Base-by-base conservation (phyloP, 805 yeast genomes). In the Metschnikowia matae region DNA sequence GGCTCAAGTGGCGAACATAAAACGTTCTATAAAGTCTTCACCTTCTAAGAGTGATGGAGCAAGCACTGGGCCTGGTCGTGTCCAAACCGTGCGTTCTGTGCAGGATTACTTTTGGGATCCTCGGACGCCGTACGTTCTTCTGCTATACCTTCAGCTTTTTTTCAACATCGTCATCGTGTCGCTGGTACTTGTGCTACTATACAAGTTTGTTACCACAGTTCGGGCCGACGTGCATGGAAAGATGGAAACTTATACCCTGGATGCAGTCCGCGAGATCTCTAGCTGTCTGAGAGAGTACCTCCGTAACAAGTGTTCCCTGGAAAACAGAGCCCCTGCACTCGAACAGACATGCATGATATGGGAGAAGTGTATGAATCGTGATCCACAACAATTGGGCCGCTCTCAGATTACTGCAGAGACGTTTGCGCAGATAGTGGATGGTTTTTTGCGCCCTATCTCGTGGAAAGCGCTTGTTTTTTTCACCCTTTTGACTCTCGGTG, bases 361-460 rank as follows among this genome's bases (percentile, higher is more conserved):
- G 94, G 85, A 81, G 53, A 78, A 77, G 50, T 94, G 99, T 65
- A 88, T 89, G 90, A 81, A 83, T 58, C 70, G 83, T 44, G 92
- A 89, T 54, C 91, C 96, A 8, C 77, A 79, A 58, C 69, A 48
- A 64, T 76, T 84, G 11, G 91, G 88, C 3, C 77, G 82, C 44
- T 87, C 92, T 1, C 77, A 76, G 53, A 77, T 89, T 49, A 83
- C 90, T 43, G 95, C 95, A 0, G 90, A 85, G 62, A 84, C 92
- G 0, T 76, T 89, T 58, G 96, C 95, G 1, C 92, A 86, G 54
- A 86, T 88, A 6, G 71, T 89, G 41, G 87, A 89, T 66, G 82
- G 90, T 1, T 89, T 89, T 59, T 68, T 87, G 20, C 80, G 77
- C 50, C 85, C 88, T 2, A 84, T 89, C 36, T 80, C 84, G 32